A percentile compares a stretch with the other conserved stretches of the same genome.
phyloP scores from a whole-genome alignment of 2,329 filamentous ascomycete genomes.

The Aspergillus sp. region DNA sequence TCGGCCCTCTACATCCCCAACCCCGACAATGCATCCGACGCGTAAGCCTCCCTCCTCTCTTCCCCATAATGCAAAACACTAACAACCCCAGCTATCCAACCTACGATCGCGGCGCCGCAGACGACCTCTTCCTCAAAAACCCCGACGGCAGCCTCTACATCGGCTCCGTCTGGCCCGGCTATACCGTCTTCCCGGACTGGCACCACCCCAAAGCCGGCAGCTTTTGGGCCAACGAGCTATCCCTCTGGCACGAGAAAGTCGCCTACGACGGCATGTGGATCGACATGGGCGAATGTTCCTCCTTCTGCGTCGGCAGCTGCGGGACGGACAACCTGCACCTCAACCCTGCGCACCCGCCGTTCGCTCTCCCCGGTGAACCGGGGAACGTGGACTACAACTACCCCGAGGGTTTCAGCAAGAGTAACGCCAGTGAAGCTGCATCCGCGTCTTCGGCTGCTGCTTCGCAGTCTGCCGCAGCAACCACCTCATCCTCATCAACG shows the following conservation, averaged over 20 bases:
- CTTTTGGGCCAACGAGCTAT: conserved; percentile 54
- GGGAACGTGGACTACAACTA: conserved; percentile 55
- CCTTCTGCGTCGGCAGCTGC: conserved; percentile 65
- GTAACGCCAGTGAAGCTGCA: conserved; percentile 61
- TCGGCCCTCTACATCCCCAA: conserved; percentile 66
- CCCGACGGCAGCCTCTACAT: conserved; percentile 50
- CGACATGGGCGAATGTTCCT: conserved; percentile 57
- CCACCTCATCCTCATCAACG: conserved; percentile 23
- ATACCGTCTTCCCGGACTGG: conserved; percentile 57
- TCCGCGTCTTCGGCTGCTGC: conserved; percentile 50
- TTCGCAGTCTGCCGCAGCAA: conserved; percentile 43
- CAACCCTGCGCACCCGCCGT: conserved; percentile 63
- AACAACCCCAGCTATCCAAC: conserved; percentile 39
- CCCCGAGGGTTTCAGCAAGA: conserved; percentile 63
- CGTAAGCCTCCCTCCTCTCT: conserved; percentile 42
- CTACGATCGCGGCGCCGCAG: conserved; percentile 45
- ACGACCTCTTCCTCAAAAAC: conserved; percentile 47
- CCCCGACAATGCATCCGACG: conserved; percentile 60
- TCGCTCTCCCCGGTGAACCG: conserved; percentile 58
- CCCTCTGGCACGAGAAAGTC: conserved; percentile 47
- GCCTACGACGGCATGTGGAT: conserved; percentile 53
- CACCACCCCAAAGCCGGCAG: conserved; percentile 52
- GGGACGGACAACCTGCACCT: conserved; percentile 58
- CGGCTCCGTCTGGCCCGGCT: conserved; percentile 52
- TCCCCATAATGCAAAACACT: background rate